These are phyloP conservation scores for Chenopodium suecicum DNA, from an alignment of 148 eudicot species.

Conservation along the genomic window DNA sequence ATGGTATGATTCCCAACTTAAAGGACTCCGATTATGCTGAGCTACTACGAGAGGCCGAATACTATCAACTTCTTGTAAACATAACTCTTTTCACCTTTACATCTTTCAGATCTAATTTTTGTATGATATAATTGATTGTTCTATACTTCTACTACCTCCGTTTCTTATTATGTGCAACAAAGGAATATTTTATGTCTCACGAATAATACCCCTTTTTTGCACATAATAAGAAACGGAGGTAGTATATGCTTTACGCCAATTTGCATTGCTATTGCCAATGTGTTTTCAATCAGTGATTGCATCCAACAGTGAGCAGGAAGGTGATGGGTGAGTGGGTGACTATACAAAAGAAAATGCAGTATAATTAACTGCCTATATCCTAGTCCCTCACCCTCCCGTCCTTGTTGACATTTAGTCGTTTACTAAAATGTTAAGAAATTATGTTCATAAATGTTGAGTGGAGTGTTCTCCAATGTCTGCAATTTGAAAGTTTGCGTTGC, in stretches of 20 bases:
- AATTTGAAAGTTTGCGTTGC: background rate
- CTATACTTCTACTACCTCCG: background rate
- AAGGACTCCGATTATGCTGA: constrained; percentile 69
- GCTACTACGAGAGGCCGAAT: constrained; percentile 88
- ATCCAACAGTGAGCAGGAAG: background rate
- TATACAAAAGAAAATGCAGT: background rate
- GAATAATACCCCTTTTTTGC: no score
- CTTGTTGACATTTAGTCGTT: background rate
- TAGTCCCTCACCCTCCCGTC: background rate
- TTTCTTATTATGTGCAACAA: no score
- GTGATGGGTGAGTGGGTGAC: background rate
- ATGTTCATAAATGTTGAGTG: background rate
- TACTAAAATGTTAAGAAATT: background rate
- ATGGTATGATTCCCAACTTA: constrained; percentile 73
- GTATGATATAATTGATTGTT: background rate
- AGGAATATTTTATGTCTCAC: no score
- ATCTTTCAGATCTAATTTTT: constrained; percentile 5
- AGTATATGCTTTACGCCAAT: background rate
- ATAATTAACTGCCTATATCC: background rate
- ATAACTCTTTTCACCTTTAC: constrained; percentile 11
- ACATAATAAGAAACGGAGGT: no score
- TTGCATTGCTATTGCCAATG: background rate
- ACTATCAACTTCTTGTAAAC: constrained; percentile 80
- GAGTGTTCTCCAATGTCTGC: background rate
- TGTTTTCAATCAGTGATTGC: background rate